Base-by-base conservation (phyloP, 495 filamentous ascomycete genomes). In the Lindgomyces ingoldianus region DNA sequence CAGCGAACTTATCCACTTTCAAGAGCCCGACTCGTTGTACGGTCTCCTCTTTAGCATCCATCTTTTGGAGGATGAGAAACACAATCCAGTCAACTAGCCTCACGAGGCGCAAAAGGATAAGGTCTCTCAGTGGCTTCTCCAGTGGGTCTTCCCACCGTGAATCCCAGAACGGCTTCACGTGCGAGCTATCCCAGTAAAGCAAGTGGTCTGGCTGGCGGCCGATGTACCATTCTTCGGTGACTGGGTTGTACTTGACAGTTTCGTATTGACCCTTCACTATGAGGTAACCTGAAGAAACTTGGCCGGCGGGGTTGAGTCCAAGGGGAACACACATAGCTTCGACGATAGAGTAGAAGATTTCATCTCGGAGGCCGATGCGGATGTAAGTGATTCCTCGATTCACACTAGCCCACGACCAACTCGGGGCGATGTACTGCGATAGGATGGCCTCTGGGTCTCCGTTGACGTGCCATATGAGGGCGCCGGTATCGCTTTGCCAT, bases 391-490 rank as follows among this genome's bases (percentile, higher is more conserved):
- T 44, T 22, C 4, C 18, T 45, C 19, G 4, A 46, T 26, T 6
- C 4, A 57, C 47, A 22, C 10, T 4, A 10, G 41, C 58, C 46
- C 58, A 61, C 9, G 58, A 61, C 58, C 58, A 61, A 41, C 12
- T 45, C 1, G 46, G 58, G 4, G 44, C 57, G 10, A 60, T 49
- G 19, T 51, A 60, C 6, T n/a, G 6, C 4, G 36, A 41, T 51
- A 45, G 24, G 12, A 2, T 19, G 44, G 42, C n/a, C 9, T 3
- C 1, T 4, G 3, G 3, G 57, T n/a, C n/a, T 3, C 18, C 10
- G 14, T 19, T 3, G 16, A 52, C 21, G n/a, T 19, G 6, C 58
- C 46, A 61, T 30, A 53, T 11, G 10, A 54, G 46, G 3, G 21
- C 41, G 39, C 8, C 41, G 12, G 41, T 11, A 22, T 62, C 47